Percentiles rank a stretch among this genome's conserved stretches.
phyloP scores from a whole-genome alignment of 148 eudicot genomes.

The Chenopodium quinoa region DNA sequence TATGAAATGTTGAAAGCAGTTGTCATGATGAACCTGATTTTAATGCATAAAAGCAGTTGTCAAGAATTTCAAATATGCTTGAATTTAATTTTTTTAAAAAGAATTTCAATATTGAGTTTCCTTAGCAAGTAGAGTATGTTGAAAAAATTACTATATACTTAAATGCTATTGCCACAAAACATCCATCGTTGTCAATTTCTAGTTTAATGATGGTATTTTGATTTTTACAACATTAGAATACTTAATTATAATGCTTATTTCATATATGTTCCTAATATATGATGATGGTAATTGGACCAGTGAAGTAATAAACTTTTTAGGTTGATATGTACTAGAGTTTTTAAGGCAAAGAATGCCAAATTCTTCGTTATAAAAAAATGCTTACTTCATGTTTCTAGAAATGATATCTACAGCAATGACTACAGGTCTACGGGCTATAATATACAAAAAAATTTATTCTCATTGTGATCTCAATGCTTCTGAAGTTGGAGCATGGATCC shows the following conservation, averaged over 20 bases:
- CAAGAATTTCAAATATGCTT: not conserved
- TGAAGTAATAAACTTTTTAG: not conserved
- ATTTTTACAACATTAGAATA: no score
- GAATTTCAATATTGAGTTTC: not conserved
- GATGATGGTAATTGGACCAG: not conserved
- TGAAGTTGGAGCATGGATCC: not conserved
- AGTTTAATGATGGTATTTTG: not conserved
- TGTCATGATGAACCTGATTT: not conserved
- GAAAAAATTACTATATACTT: not conserved
- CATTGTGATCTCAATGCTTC: not conserved
- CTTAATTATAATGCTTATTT: not conserved
- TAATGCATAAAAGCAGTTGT: not conserved
- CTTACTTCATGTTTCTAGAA: no score
- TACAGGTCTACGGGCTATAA: no score
- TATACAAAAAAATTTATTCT: not conserved
- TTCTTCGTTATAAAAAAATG: no score
- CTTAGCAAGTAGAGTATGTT: not conserved
- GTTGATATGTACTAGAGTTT: no score
- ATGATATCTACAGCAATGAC: no score
- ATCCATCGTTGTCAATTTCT: not conserved
- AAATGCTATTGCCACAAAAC: not conserved
- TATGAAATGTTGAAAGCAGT: not conserved
- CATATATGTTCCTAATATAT: not conserved
- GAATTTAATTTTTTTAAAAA: not conserved
- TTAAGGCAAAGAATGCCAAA: no score